Percentiles rank a stretch among this genome's conserved stretches.
phyloP scores from a whole-genome alignment of 2,329 filamentous ascomycete species.

The Nannizziopsis barbatae region DNA sequence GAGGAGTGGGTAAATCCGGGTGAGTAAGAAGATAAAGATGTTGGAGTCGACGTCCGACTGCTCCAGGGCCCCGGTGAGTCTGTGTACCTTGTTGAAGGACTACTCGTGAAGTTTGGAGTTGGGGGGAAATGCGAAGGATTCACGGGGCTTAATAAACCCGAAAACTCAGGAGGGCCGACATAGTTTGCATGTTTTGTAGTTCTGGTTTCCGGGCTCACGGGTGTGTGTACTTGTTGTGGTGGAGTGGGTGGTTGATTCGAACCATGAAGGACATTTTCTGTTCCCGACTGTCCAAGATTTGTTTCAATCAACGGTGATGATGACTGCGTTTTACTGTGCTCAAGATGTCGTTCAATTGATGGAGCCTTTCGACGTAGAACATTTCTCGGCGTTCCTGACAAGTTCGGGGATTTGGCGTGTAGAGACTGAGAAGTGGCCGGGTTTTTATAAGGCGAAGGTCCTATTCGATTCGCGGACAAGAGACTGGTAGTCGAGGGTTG shows the following conservation, averaged over 20 bases:
- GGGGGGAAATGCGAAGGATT: conserved; percentile 29
- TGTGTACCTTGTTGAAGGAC: conserved; percentile 37
- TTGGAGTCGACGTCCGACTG: conserved; percentile 38
- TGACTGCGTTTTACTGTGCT: conserved; percentile 4
- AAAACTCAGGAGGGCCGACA: conserved; percentile 29
- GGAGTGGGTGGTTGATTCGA: neutral
- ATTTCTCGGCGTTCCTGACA: conserved; percentile 25
- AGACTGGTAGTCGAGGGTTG: neutral
- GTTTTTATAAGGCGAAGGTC: neutral
- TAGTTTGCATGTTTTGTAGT: neutral
- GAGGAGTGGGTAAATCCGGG: conserved; percentile 35
- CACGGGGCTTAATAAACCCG: conserved; percentile 28
- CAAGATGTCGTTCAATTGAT: conserved; percentile 28
- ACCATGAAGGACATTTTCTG: neutral
- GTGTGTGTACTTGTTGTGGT: neutral
- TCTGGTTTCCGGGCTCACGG: conserved; percentile 1
- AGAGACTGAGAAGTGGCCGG: neutral
- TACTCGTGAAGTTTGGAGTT: conserved; percentile 31
- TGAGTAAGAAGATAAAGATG: conserved; percentile 40
- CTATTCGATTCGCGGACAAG: neutral
- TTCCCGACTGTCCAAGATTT: neutral
- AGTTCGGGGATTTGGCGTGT: conserved; percentile 7
- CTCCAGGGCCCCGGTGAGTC: conserved; percentile 39
- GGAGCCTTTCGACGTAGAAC: conserved; percentile 34
- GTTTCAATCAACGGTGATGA: neutral